Evolutionary conservation across 2,329 filamentous ascomycete genomes (phyloP).

Genomic region (Penicillium sp.): DNA sequence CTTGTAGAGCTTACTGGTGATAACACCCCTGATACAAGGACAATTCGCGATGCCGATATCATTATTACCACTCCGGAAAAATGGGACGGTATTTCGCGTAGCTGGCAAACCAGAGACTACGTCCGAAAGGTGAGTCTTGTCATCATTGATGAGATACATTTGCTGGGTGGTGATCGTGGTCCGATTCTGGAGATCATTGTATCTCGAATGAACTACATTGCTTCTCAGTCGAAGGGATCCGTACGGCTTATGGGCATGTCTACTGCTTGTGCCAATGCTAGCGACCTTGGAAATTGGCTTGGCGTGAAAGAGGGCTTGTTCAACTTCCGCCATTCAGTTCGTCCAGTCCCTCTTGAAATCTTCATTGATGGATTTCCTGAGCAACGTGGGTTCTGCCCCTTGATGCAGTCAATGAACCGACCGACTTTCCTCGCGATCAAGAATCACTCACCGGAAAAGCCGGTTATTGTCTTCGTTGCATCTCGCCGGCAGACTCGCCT

Average conservation of each 20-base stretch:
- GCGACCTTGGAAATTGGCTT: constrained; percentile 91
- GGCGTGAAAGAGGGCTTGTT: constrained; percentile 94
- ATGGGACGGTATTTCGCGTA: constrained; percentile 98
- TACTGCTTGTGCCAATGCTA: constrained; percentile 94
- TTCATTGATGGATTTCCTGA: constrained; percentile 98
- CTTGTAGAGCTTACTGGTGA: constrained; percentile 95
- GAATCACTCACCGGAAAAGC: constrained; percentile 91
- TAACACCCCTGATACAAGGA: constrained; percentile 95
- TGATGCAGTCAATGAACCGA: constrained; percentile 99
- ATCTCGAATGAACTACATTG: constrained; percentile 95
- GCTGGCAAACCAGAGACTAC: constrained; percentile 96
- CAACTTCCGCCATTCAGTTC: constrained; percentile 96
- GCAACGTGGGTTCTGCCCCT: constrained; percentile 87
- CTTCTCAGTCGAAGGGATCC: constrained; percentile 83
- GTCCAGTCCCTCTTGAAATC: constrained; percentile 91
- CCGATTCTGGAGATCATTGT: constrained; percentile 98
- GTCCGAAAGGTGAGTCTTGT: constrained; percentile 93
- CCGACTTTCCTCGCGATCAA: constrained; percentile 97
- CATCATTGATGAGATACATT: constrained; percentile 97
- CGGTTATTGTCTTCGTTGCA: constrained; percentile 96
- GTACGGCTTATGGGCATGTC: constrained; percentile 98
- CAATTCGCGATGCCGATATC: constrained; percentile 92
- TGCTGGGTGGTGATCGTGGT: constrained; percentile 93
- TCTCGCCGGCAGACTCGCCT: constrained; percentile 92
- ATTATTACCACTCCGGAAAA: constrained; percentile 99